Percentiles rank a stretch among this genome's conserved stretches.
Conservation (phyloP, 148 eudicot genomes). For the Simmondsia chinensis region DNA sequence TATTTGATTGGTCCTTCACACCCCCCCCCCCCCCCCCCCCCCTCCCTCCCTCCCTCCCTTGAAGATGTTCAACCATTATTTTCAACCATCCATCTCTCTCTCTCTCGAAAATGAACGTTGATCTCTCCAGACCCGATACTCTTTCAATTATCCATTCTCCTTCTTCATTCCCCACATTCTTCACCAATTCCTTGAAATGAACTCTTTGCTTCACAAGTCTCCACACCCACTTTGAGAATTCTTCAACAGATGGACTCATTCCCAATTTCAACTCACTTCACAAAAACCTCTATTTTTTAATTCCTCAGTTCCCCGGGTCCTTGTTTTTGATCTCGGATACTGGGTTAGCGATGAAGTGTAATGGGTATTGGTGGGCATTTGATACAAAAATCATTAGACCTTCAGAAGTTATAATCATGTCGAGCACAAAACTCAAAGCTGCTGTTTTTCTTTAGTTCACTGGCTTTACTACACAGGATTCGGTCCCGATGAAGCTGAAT, state of each 20-base stretch:
- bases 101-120: constrained; percentile 9
- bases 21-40: not conserved
- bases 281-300: constrained; percentile 12
- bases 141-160: constrained; percentile 9
- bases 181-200: no score
- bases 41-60: not conserved
- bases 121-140: constrained; percentile 14
- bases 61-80: not conserved
- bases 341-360: constrained; percentile 57
- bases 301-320: constrained; percentile 38
- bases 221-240: constrained; percentile 23
- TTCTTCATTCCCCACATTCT: no score
- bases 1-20: constrained; percentile 11
- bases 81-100: constrained; percentile 7
- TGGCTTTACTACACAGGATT: constrained; percentile 89
- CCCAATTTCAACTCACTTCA: constrained; percentile 14
- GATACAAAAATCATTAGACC: constrained; percentile 63
- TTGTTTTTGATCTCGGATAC: constrained; percentile 67
- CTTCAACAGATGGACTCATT: constrained; percentile 19
- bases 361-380: constrained; percentile 88
- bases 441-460: constrained; percentile 55
- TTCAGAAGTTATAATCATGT: constrained; percentile 68
- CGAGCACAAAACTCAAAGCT: constrained; percentile 52
- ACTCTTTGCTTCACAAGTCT: constrained; percentile 45
- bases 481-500: constrained; percentile 42